A percentile compares a stretch with the other conserved stretches of the same genome.
Evolutionary conservation across 2,329 filamentous ascomycete species (phyloP).

Genomic region (Paecilomyces sp.): DNA sequence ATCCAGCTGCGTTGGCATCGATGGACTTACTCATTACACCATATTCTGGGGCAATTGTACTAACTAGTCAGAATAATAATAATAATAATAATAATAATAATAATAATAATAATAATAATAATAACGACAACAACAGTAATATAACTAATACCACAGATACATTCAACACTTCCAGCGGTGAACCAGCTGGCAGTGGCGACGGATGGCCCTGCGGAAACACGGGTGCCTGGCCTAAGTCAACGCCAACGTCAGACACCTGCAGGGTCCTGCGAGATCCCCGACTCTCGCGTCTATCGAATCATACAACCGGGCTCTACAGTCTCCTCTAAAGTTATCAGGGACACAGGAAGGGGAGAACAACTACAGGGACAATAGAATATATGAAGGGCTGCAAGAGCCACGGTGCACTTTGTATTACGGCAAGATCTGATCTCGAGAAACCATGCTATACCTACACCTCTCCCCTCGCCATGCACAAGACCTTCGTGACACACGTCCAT

Average conservation of each 20-base stretch:
- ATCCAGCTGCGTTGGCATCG: too few relatives aligned
- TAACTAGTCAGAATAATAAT: background rate
- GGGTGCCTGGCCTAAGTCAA: background rate
- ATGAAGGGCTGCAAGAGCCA: conserved; percentile 1
- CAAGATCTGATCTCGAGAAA: conserved; percentile 10
- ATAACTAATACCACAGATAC: too few relatives aligned
- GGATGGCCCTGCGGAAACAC: background rate
- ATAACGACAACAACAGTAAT: too few relatives aligned
- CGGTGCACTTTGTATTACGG: conserved; percentile 13
- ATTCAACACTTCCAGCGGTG: background rate
- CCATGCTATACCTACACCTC: conserved; percentile 23
- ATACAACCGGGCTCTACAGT: too few relatives aligned
- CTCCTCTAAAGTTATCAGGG: too few relatives aligned
- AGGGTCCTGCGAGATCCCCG: too few relatives aligned
- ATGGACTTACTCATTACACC: background rate
- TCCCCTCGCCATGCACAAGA: conserved; percentile 14
- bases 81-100: too few relatives aligned
- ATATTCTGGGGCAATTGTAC: background rate
- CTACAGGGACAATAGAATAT: background rate
- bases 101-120: background rate
- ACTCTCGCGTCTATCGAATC: too few relatives aligned
- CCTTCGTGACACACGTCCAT: conserved; percentile 7
- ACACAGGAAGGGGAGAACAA: background rate
- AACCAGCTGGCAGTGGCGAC: background rate
- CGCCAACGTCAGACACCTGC: background rate